Conservation (phyloP, 768 basidiomycete genomes). For the Vararia minispora region DNA sequence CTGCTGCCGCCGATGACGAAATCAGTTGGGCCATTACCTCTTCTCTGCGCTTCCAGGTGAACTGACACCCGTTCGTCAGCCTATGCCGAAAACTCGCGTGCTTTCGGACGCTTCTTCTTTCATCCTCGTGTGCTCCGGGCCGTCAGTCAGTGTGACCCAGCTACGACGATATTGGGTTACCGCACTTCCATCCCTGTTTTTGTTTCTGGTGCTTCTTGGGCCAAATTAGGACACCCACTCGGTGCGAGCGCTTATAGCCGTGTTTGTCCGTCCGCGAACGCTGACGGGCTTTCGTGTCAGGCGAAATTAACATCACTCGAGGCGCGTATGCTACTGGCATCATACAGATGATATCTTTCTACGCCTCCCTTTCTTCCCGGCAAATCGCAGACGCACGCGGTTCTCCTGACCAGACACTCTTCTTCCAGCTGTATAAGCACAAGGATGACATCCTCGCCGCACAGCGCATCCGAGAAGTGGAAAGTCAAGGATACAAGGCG, state of each 20-base stretch:
- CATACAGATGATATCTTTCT: constrained; percentile 79
- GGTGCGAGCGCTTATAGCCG: constrained; percentile 29
- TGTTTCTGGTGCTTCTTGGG: constrained; percentile 76
- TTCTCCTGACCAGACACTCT: constrained; percentile 46
- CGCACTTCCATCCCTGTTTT: constrained; percentile 69
- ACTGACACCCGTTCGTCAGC: too few relatives aligned
- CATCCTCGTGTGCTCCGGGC: constrained; percentile 69
- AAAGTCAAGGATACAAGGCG: constrained; percentile 68
- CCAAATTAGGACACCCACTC: constrained; percentile 81
- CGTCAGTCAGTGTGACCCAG: constrained; percentile 53
- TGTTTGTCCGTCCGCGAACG: too few relatives aligned
- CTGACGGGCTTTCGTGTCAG: too few relatives aligned
- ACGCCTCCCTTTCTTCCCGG: constrained; percentile 56
- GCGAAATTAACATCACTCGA: constrained; percentile 73
- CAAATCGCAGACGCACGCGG: constrained; percentile 50
- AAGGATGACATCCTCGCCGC: constrained; percentile 53
- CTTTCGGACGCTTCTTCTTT: constrained; percentile 84
- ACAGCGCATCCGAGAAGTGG: constrained; percentile 59
- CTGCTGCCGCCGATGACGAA: constrained; percentile 80
- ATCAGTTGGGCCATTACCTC: constrained; percentile 38
- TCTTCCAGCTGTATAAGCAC: constrained; percentile 86
- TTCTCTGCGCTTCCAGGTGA: constrained; percentile 10
- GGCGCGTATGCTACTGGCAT: constrained; percentile 56
- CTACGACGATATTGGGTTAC: constrained; percentile 65
- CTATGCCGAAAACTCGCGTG: constrained; percentile 56